Percentiles rank a stretch among this genome's conserved stretches.
Evolutionary conservation across 306 rosid genomes (phyloP).

Genomic region (Notholithocarpus densiflorus): DNA sequence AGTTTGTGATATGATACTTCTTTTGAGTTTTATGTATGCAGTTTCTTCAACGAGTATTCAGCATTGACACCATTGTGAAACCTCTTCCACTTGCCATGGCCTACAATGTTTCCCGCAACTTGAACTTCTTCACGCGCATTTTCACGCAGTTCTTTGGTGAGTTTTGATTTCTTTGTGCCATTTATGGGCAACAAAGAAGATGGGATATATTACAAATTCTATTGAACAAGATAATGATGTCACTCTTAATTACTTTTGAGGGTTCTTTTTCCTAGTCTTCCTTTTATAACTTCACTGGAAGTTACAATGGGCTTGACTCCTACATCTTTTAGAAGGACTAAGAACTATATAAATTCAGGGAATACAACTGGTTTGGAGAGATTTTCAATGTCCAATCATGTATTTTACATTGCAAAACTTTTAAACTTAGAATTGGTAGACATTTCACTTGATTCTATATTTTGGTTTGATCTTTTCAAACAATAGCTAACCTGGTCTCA

Average conservation of each 20-base stretch:
- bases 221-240: not conserved
- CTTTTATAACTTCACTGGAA: not conserved
- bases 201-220: not conserved
- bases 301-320: not conserved
- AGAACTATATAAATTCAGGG: not conserved
- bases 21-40: conserved; percentile 30
- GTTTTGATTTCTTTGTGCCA: conserved; percentile 17
- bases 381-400: no score
- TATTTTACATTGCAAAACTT: not conserved
- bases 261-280: not conserved
- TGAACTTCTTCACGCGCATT: conserved; percentile 93
- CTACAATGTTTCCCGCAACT: conserved; percentile 83
- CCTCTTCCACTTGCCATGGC: conserved; percentile 91
- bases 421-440: not conserved
- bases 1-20: conserved; percentile 5
- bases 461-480: not conserved
- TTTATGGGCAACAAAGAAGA: conserved; percentile 1
- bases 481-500: no score
- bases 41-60: conserved; percentile 92
- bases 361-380: no score
- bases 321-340: not conserved
- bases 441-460: no score
- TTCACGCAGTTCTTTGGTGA: conserved; percentile 93
- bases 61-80: conserved; percentile 85
- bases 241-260: not conserved